A percentile compares a stretch with the other conserved stretches of the same genome.
These are phyloP conservation scores for Colletotrichum tropicicola DNA, from an alignment of 2,329 filamentous ascomycete species.

Conservation along the genomic window DNA sequence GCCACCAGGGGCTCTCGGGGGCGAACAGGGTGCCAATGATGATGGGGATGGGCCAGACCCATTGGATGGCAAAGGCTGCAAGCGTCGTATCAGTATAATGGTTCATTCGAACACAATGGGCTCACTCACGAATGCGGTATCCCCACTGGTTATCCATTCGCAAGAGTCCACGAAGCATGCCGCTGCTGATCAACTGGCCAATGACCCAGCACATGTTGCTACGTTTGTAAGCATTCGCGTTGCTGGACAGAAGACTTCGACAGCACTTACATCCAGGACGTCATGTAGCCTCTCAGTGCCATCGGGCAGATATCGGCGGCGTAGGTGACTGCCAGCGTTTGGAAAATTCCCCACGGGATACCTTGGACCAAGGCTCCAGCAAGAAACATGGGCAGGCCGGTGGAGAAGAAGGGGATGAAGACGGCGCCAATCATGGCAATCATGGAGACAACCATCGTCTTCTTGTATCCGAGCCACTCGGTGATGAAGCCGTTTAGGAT, in stretches of 20 bases:
- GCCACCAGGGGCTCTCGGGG: slow-evolving; percentile 38
- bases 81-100: not conserved
- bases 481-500: slow-evolving; percentile 56
- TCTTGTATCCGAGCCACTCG: slow-evolving; percentile 51
- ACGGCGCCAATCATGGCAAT: slow-evolving; percentile 50
- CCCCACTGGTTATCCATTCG: slow-evolving; percentile 44
- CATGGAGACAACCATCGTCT: slow-evolving; percentile 53
- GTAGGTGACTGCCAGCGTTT: slow-evolving; percentile 46
- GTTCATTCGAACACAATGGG: no score
- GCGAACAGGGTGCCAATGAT: slow-evolving; percentile 30
- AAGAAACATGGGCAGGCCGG: slow-evolving; percentile 47
- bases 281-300: slow-evolving; percentile 38
- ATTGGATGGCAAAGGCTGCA: slow-evolving; percentile 42
- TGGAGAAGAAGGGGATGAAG: slow-evolving; percentile 57
- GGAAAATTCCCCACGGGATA: slow-evolving; percentile 44
- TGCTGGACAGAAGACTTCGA: not conserved
- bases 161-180: slow-evolving; percentile 44
- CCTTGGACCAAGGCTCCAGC: slow-evolving; percentile 48
- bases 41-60: slow-evolving; percentile 33
- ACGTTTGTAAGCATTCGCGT: not conserved
- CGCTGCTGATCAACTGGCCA: slow-evolving; percentile 48
- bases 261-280: slow-evolving; percentile 39
- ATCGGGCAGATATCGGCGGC: slow-evolving; percentile 47
- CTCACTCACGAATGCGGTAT: slow-evolving; percentile 51
- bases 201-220: slow-evolving; percentile 51